Conservation (phyloP, 2,329 filamentous ascomycete species). For the Raffaelea albimanens region DNA sequence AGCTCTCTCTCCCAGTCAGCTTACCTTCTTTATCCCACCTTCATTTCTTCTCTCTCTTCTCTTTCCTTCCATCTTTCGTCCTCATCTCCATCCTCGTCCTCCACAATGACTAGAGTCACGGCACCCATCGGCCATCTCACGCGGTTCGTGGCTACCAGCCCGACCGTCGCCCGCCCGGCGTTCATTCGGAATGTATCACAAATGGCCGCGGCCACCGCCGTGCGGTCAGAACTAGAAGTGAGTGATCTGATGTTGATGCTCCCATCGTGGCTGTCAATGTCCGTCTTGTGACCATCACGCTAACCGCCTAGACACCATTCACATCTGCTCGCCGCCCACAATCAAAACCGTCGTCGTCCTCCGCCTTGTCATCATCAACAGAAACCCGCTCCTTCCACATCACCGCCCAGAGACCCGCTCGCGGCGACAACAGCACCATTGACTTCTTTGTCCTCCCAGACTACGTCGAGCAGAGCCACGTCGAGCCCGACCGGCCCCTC, state of each 20-base stretch:
- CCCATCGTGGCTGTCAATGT: no score
- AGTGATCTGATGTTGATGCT: no score
- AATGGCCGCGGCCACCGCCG: background rate
- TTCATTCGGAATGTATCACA: background rate
- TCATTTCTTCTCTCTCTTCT: background rate
- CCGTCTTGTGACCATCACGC: background rate
- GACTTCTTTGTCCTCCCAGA: constrained; percentile 46
- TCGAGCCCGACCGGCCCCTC: constrained; percentile 27
- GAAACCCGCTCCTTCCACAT: constrained; percentile 55
- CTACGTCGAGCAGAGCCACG: constrained; percentile 13
- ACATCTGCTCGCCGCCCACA: constrained; percentile 38
- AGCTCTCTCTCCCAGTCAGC: no score
- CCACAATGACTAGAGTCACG: background rate
- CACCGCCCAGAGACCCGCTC: constrained; percentile 28
- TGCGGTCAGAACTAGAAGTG: no score
- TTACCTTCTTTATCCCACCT: no score
- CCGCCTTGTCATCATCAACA: constrained; percentile 33
- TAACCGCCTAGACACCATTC: constrained; percentile 20
- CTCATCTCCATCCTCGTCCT: background rate
- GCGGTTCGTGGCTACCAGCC: background rate
- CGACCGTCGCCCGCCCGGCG: background rate
- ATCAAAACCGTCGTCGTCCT: constrained; percentile 38
- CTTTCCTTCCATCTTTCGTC: background rate
- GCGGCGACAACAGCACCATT: constrained; percentile 27
- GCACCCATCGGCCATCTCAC: background rate